Evolutionary conservation across 179 eudicot genomes (phyloP), one percentile per base, ranked within the genome.

Genomic region (Drosera spatulata): DNA sequence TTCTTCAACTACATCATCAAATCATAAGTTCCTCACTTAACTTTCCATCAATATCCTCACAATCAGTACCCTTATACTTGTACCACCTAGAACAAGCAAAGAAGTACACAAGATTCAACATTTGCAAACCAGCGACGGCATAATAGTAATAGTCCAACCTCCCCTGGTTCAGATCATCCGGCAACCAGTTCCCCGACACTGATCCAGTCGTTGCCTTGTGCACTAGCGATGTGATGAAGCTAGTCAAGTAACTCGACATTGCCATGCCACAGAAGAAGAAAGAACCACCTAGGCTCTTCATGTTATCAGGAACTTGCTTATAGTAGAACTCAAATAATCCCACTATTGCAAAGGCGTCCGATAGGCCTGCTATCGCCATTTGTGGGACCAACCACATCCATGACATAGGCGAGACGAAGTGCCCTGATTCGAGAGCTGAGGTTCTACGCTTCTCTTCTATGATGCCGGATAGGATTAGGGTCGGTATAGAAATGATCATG

Each of bases 231-330:
- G 82, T 68, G 71, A 84, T 37, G 37, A 78, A 63, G 11, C 81
- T 66, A 53, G 80, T 80, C 61, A 80, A 4, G 39, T 87, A 84
- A 53, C 69, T 78, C 0, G 82, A 69, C 4, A 55, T 71, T 0
- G 86, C 95, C 67, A 72, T 61, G 14, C 83, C 84, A 37, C 72
- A 70, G 39, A 62, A 81, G 76, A 79, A 71, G 43, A 79, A 65
- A 0, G 87, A 67, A 10, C 81, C 85, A 0, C 71, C 83, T 2
- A 85, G 42, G 68, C 82, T 82, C 64, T 83, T 82, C 91, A 85
- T 79, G 55, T 82, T 85, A 60, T 85, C 87, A 0, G 91, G 91
- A 44, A 85, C 79, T 61, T 85, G 85, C 68, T 82, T 82, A 69
- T 82, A 77, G 67, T 73, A 85, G 40, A 85, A 82, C 64, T 85